These are phyloP conservation scores for Acer saccharum DNA, from an alignment of 345 rosid species.

Conservation along the genomic window DNA sequence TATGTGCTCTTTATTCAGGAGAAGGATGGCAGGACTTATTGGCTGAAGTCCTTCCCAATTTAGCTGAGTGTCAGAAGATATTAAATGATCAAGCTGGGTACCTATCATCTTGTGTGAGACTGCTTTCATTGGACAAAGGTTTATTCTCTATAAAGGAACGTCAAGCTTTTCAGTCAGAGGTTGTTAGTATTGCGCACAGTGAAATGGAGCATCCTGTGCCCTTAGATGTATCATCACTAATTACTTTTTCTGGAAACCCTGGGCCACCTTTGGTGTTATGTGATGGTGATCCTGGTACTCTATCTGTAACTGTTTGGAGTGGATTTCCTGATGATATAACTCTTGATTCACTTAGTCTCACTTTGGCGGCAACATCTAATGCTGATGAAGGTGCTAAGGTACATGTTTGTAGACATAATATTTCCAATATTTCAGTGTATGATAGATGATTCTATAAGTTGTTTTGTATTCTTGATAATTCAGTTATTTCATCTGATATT, in stretches of 20 bases:
- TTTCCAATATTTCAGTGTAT: neutral
- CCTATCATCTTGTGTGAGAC: constrained; percentile 86
- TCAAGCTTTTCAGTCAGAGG: constrained; percentile 91
- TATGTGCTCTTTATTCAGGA: constrained; percentile 92
- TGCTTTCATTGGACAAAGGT: constrained; percentile 86
- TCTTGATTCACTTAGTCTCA: constrained; percentile 86
- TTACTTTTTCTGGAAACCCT: constrained; percentile 91
- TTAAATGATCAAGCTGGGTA: constrained; percentile 94
- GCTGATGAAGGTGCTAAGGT: constrained; percentile 94
- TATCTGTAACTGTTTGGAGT: constrained; percentile 92
- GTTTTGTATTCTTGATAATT: constrained; percentile 16
- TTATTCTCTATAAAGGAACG: constrained; percentile 84
- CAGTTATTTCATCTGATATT: constrained; percentile 29
- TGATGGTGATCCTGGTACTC: constrained; percentile 93
- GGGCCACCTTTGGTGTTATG: constrained; percentile 86
- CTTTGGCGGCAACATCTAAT: constrained; percentile 80
- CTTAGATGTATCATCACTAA: constrained; percentile 86
- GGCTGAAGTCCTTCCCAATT: constrained; percentile 91
- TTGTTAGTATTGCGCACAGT: constrained; percentile 86
- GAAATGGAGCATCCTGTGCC: constrained; percentile 95
- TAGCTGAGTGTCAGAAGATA: constrained; percentile 94
- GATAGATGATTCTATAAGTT: constrained; percentile 9
- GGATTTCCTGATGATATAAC: constrained; percentile 97
- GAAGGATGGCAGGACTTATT: constrained; percentile 98
- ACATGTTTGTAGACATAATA: constrained; percentile 26